Evolutionary conservation across 441 rosid species (phyloP), one percentile per base, ranked within the genome.

Genomic region (Mallotus repandus): DNA sequence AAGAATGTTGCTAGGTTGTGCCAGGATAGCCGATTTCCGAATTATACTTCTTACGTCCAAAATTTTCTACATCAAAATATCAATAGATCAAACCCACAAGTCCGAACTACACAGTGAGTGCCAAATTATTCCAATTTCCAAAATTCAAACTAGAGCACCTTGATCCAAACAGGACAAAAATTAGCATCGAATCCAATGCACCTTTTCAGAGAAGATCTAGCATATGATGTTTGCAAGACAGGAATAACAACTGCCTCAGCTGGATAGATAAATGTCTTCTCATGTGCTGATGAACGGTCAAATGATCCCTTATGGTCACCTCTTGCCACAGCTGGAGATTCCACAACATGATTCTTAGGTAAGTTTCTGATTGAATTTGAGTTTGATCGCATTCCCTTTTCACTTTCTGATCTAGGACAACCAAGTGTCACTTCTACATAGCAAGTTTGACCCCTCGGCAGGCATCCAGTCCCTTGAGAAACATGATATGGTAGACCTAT

Each of bases 191-290:
- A 70, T 52, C 73, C 10, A 74, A 63, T 69, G 73, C 81, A 97
- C 99, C 99, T 90, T 88, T 90, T 91, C 79, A 94, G 77, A 70
- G 98, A 94, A 82, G 94, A 87, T 80, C 91, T 88, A 73, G 99
- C 91, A 81, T 85, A 86, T 72, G 99, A 86, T 76, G 98, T 82
- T 68, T 89, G 97, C 84, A 94, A 77, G 72, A 93, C 87, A 5
- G 99, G 99, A 79, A 97, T 96, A 79, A 94, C 89, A 79, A 97
- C 90, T 72, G 99, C 97, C 84, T 92, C 98, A 58, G 86, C 82
- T 77, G 99, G 98, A 85, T 92, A 91, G 57, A 97, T 86, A 84
- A 94, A 91, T 76, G 88, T 89, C 78, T 86, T 94, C 74, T 88
- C 96, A 77, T 79, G 78, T 35, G 52, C 69, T 25, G 90, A 82